Evolutionary conservation across 1,139 yeast species (phyloP), one percentile per base, ranked within the genome.

Genomic region (Kodamaea alishanica): DNA sequence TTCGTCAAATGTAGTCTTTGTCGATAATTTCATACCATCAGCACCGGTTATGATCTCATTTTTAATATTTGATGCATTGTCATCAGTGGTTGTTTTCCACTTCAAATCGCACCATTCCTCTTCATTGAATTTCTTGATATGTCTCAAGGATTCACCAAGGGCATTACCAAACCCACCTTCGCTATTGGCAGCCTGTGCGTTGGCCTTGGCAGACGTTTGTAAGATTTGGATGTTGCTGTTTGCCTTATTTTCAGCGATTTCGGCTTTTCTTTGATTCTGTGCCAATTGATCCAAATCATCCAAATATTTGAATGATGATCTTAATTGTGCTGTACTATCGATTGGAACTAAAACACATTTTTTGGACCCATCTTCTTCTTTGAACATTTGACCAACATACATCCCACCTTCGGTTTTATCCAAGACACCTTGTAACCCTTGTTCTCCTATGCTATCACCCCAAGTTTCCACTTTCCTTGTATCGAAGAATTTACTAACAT

Each of bases 241-340:
- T 44, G 67, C 70, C 55, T 58, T 61, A 47, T 54, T 58, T 47
- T 63, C 67, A 0, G 44, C n/a, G 6, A 37, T 42, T 33, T 55
- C 58, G 26, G 59, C 61, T 38, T 58, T 58, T 34, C 51, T 51
- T 44, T 56, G 65, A n/a, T 49, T 53, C 38, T 49, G 55, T 35
- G 53, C 58, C 29, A 50, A 46, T 10, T 51, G 51, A 40, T 71
- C 77, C 28, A 65, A 38, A 31, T 69, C 77, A 54, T 85, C 95
- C 38, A 89, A 78, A 56, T 89, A 86, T 47, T 74, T 76, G 64
- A 92, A 88, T 45, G 77, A 76, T 1, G 97, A 94, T 52, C 96
- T 73, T 46, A 92, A 60, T 60, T 90, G 97, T 0, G 84, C 79
- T 0, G 86, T 77, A 22, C 81, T 73, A 35, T 78, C 75, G 2